Evolutionary conservation across 176 grass and related monocot genomes (phyloP), one percentile per base, ranked within the genome.

Genomic region (Carex parvula): DNA sequence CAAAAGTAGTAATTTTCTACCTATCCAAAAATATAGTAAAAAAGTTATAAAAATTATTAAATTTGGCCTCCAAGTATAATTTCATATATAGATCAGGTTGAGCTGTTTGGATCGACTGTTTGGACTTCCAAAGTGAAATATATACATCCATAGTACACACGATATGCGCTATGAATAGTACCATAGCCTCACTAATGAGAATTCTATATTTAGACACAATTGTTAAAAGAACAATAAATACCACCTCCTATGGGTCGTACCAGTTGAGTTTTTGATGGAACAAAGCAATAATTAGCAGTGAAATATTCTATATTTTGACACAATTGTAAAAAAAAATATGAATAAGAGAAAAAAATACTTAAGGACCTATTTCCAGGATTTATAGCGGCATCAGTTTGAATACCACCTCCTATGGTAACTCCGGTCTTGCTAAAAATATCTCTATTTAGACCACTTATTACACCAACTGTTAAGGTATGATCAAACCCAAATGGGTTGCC

Each of bases 401-500:
- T 88, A 62, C 96, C 96, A 81, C 91, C 96, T 55, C 91, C 93
- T 87, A 99, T 99, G 85, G 91, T 95, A 44, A 95, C 96, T 70
- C 96, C 93, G 87, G 91, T 88, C 86, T 93, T 84, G 87, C 96
- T 99, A 59, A 93, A 91, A 92, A 95, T 95, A 87, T 98, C 96
- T 85, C 93, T 89, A 88, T 98, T 92, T 61, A 98, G 85, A 84
- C 93, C 96, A 85, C 96, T 99, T 62, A 99, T 90, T 86, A 99
- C 91, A 70, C 96, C 96, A 60, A 92, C 93, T 67, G 96, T 95
- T 39, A 98, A 80, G 74, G 93, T 92, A 89, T 98, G 96, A 44
- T 98, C 96, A 66, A 98, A 98, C 76, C 96, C 96, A 92, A 98
- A 98, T 46, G 93, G 93, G 79, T 98, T 98, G 74, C 96, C 96